Percentiles rank a stretch among this genome's conserved stretches.
Conservation (phyloP, 2,329 filamentous ascomycete species). For the Blumeria hordei region DNA sequence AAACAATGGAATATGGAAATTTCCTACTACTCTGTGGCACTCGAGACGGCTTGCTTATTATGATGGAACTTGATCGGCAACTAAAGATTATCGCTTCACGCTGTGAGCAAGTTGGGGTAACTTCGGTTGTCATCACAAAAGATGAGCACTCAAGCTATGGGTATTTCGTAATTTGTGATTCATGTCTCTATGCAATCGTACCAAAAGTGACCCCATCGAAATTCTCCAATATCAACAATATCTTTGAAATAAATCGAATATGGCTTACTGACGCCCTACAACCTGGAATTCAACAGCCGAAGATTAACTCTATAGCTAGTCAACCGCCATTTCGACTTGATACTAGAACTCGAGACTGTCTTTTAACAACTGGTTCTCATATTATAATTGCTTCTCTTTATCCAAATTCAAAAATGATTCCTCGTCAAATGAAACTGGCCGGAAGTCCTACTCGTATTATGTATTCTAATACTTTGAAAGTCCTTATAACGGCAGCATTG, state of each 20-base stretch:
- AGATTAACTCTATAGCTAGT: conserved; percentile 23
- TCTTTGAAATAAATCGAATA: conserved; percentile 16
- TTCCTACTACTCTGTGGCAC: conserved; percentile 12
- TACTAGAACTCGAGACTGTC: conserved; percentile 13
- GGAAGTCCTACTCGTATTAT: conserved; percentile 21
- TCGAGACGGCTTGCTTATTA: conserved; percentile 11
- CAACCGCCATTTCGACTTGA: conserved; percentile 16
- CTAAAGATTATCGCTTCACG: conserved; percentile 4
- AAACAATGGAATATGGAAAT: not conserved
- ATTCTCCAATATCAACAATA: not conserved
- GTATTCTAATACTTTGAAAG: conserved; percentile 26
- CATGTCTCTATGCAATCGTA: conserved; percentile 16
- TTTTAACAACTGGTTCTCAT: conserved; percentile 25
- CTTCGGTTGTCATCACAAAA: conserved; percentile 9
- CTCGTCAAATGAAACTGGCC: conserved; percentile 22
- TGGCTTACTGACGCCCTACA: conserved; percentile 28
- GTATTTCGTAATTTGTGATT: conserved; percentile 25
- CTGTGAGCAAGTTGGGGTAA: conserved; percentile 10
- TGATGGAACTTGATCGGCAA: conserved; percentile 6
- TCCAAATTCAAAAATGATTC: conserved; percentile 21
- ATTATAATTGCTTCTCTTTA: conserved; percentile 30
- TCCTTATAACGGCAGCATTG: conserved; percentile 28
- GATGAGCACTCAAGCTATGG: conserved; percentile 10
- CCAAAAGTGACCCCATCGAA: not conserved
- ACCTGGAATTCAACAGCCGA: conserved; percentile 21